phyloP scores from a whole-genome alignment of 2,329 filamentous ascomycete species.

The Apiospora kogelbergensis region DNA sequence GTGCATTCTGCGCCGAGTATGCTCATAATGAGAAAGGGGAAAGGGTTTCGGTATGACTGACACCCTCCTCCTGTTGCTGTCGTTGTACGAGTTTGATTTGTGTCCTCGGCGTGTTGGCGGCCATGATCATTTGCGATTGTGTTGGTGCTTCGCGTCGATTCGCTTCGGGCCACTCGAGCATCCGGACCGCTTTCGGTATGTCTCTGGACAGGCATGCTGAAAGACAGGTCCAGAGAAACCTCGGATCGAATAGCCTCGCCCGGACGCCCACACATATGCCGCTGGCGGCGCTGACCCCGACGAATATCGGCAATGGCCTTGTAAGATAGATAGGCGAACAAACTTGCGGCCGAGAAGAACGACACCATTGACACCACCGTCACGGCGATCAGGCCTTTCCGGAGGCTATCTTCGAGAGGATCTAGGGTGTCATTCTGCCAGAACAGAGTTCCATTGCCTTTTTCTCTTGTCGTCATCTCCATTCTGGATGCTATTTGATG shows the following conservation, averaged over 20 bases:
- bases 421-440: background rate
- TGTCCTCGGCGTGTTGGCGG: background rate
- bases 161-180: background rate
- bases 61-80: background rate
- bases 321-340: slow-evolving; percentile 16
- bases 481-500: background rate
- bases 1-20: slow-evolving; percentile 18
- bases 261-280: background rate
- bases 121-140: background rate
- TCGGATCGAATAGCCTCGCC: background rate
- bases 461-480: background rate
- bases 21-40: slow-evolving; percentile 18
- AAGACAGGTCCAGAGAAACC: background rate
- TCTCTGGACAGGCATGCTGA: background rate
- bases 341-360: slow-evolving; percentile 12
- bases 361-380: slow-evolving; percentile 14
- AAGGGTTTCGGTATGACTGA: slow-evolving; percentile 12
- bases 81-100: background rate
- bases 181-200: background rate
- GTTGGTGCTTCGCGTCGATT: background rate
- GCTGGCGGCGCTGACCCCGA: background rate
- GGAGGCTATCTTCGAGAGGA: slow-evolving; percentile 10
- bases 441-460: background rate
- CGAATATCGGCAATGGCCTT: slow-evolving; percentile 7
- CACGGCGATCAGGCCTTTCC: slow-evolving; percentile 15